Evolutionary conservation across 2,329 filamentous ascomycete genomes (phyloP).

Genomic region (Zymoseptoria pseudotritici): DNA sequence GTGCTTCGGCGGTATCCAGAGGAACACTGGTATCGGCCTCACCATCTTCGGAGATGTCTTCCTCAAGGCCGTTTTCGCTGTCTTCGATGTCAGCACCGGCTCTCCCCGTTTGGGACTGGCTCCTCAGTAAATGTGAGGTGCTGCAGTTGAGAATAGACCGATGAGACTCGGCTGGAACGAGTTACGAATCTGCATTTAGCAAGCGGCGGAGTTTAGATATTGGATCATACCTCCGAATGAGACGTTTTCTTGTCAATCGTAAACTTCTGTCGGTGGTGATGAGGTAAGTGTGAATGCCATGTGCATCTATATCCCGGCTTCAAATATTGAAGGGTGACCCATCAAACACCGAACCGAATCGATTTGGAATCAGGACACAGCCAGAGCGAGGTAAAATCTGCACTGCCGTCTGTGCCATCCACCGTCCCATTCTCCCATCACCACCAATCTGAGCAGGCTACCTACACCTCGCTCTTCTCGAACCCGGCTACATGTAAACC

Average conservation of each 20-base stretch:
- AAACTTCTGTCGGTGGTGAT: too few species aligned
- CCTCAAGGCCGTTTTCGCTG: conserved; percentile 68
- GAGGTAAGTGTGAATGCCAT: too few species aligned
- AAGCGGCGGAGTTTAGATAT: neutral
- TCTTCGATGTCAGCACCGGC: conserved; percentile 52
- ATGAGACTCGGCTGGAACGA: neutral
- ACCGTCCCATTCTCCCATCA: too few species aligned
- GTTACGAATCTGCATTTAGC: neutral
- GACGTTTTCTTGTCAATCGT: neutral
- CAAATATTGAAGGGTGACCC: too few species aligned
- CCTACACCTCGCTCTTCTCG: too few species aligned
- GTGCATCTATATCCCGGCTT: too few species aligned
- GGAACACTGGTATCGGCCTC: conserved; percentile 48
- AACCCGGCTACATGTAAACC: too few species aligned
- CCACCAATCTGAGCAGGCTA: too few species aligned
- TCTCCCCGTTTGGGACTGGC: conserved; percentile 40
- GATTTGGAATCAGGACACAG: too few species aligned
- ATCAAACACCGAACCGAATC: too few species aligned
- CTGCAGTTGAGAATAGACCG: neutral
- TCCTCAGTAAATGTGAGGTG: conserved; percentile 24
- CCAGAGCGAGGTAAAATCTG: too few species aligned
- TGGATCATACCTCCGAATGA: neutral
- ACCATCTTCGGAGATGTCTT: conserved; percentile 66
- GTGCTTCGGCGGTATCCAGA: conserved; percentile 75
- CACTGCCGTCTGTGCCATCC: too few species aligned